Evolutionary conservation across 768 basidiomycete species (phyloP), one percentile per base, ranked within the genome.

Genomic region (Amanita brunnescens): DNA sequence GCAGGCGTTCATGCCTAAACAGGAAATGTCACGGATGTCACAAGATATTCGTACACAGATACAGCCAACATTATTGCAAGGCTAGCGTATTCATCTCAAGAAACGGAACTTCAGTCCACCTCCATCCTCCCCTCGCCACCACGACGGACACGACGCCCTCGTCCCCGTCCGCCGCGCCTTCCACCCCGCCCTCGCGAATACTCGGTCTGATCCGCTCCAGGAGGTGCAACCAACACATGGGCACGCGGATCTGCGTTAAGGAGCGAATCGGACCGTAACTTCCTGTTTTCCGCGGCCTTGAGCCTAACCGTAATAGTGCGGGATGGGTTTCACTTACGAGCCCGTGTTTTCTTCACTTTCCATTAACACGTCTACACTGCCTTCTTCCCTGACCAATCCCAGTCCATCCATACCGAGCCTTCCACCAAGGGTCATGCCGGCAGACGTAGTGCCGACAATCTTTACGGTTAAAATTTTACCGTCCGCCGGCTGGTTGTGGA

Each of bases 231-330:
- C 18, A 88, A 70, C 0, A 90, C 76, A 10, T 77, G 73, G 3
- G 87, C 85, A 23, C 87, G 79, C n/a, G 83, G 77, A 53, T 77
- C 77, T 18, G 69, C 67, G 26, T 72, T 70, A 29, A 89, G 64
- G 44, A 91, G 74, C 1, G 79, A 79, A 62, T 93, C 90, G 2
- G 90, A 91, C 48, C 90, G 86, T 74, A 93, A 74, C 78, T 91
- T 92, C 54, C 90, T 91, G 58, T 4, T 30, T 40, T 46, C 46
- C 46, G 18, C 41, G 32, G 43, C n/a, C 9, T 13, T 40, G 21
- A 49, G 35, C 40, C 29, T 16, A 14, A 14, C 33, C 20, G 26
- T 34, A n/a, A 6, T 13, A 34, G 33, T n/a, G 33, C 29, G 34
- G 33, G 14, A 32, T 10, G 39, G 38, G 41, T 18, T 47, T 29